These are phyloP conservation scores for Heterobasidion occidentale DNA, from an alignment of 1,284 basidiomycete genomes.

Conservation along the genomic window DNA sequence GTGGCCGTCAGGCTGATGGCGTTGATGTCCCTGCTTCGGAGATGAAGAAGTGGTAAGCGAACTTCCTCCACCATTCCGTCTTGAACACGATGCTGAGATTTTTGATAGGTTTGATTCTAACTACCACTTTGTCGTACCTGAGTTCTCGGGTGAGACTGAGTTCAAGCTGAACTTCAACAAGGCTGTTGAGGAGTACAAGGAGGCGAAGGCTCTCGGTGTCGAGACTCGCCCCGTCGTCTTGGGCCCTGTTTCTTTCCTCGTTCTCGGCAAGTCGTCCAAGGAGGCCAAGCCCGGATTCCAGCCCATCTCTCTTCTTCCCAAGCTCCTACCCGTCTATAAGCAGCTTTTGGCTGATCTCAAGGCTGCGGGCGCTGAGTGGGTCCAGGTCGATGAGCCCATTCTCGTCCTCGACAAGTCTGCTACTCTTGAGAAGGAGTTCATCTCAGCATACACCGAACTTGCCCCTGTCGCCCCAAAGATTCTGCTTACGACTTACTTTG, in stretches of 20 bases:
- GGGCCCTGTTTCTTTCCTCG: slow-evolving; percentile 94
- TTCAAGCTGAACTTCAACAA: slow-evolving; percentile 98
- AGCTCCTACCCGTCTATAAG: slow-evolving; percentile 90
- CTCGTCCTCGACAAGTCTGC: slow-evolving; percentile 89
- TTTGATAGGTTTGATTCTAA: slow-evolving; percentile 92
- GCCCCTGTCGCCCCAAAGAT: slow-evolving; percentile 84
- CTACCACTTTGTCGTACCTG: slow-evolving; percentile 99
- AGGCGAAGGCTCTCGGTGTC: slow-evolving; percentile 90
- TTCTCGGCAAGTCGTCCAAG: slow-evolving; percentile 88
- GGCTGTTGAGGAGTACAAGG: slow-evolving; percentile 89
- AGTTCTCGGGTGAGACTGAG: slow-evolving; percentile 86
- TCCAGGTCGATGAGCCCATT: slow-evolving; percentile 97
- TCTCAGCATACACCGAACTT: slow-evolving; percentile 78
- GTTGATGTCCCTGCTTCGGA: slow-evolving; percentile 97
- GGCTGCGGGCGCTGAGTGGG: slow-evolving; percentile 86
- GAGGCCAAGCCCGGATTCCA: slow-evolving; percentile 84
- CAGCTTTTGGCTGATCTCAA: slow-evolving; percentile 90
- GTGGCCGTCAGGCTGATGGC: slow-evolving; percentile 90
- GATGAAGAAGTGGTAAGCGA: slow-evolving; percentile 95
- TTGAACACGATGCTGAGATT: not conserved
- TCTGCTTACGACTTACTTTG: slow-evolving; percentile 93
- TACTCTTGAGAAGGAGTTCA: slow-evolving; percentile 76
- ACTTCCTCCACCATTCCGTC: not conserved
- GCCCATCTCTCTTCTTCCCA: slow-evolving; percentile 84
- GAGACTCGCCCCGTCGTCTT: slow-evolving; percentile 93